Evolutionary conservation across 179 eudicot genomes (phyloP).

Genomic region (Actinidia polygama): DNA sequence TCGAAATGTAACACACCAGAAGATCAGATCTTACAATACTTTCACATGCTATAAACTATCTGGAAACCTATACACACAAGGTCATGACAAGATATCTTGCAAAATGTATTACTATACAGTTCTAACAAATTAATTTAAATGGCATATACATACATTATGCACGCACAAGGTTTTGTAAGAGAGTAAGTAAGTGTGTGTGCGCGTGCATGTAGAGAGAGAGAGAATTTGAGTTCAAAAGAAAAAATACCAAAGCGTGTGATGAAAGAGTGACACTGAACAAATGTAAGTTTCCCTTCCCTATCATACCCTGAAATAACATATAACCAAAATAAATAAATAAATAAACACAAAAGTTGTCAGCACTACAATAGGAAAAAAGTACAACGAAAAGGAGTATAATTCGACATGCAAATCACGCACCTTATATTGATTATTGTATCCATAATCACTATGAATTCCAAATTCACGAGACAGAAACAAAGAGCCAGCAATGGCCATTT

Average conservation of each 20-base stretch:
- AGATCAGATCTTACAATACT: not conserved
- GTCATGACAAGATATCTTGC: not conserved
- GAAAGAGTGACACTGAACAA: slow-evolving; percentile 38
- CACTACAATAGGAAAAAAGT: not conserved
- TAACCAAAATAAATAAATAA: slow-evolving; percentile 13
- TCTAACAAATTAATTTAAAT: not conserved
- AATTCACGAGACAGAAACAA: slow-evolving; percentile 55
- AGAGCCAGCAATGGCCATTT: slow-evolving; percentile 70
- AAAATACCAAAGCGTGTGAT: slow-evolving; percentile 40
- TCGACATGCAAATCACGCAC: slow-evolving; percentile 35
- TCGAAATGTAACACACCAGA: not conserved
- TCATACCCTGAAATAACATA: slow-evolving; percentile 27
- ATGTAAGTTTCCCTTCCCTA: slow-evolving; percentile 34
- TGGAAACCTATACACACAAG: not conserved
- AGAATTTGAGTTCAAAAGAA: not conserved
- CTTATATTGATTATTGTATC: slow-evolving; percentile 44
- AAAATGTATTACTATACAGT: not conserved
- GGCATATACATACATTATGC: not conserved
- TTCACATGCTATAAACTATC: not conserved
- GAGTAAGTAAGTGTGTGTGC: too few species aligned
- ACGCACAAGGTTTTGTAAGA: not conserved
- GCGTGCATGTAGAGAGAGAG: not conserved
- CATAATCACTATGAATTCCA: slow-evolving; percentile 37
- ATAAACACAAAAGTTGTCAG: not conserved
- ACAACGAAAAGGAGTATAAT: not conserved